Percentiles rank a stretch among this genome's conserved stretches.
These are phyloP conservation scores for Axilococcus clingmanii DNA, from an alignment of 139 green algal species.

Conservation along the genomic window DNA sequence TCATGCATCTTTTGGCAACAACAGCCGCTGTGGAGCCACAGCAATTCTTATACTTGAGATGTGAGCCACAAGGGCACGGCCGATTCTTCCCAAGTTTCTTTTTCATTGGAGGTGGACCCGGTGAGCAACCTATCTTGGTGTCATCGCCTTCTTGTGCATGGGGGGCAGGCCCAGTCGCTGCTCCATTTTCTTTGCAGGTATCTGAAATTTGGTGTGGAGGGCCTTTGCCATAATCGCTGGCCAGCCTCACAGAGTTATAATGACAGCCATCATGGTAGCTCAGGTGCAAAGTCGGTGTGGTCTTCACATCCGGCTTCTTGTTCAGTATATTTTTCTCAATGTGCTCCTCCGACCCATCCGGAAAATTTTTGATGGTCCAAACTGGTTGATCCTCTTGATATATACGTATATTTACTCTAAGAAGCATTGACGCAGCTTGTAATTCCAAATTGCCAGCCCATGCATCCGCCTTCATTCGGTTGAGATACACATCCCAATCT, in stretches of 20 bases:
- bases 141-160: slow-evolving; percentile 9
- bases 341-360: neutral
- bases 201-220: slow-evolving; percentile 6
- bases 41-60: slow-evolving; percentile 28
- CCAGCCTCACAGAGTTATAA: slow-evolving; percentile 46
- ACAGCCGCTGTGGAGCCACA: slow-evolving; percentile 6
- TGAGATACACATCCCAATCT: slow-evolving; percentile 39
- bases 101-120: too few species aligned
- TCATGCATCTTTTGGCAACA: neutral
- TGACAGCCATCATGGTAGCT: slow-evolving; percentile 44
- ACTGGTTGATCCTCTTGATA: slow-evolving; percentile 30
- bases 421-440: slow-evolving; percentile 30
- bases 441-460: slow-evolving; percentile 56
- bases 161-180: too few species aligned
- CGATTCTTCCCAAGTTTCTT: neutral
- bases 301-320: neutral
- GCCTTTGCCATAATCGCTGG: slow-evolving; percentile 9
- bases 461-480: slow-evolving; percentile 34
- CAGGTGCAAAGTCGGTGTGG: slow-evolving; percentile 17
- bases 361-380: slow-evolving; percentile 23
- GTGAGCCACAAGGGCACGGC: slow-evolving; percentile 30
- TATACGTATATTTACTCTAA: slow-evolving; percentile 34
- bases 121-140: neutral
- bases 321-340: neutral
- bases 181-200: too few species aligned